These are phyloP conservation scores for Coffea canephora DNA, from an alignment of 257 asterid genomes.

Conservation along the genomic window DNA sequence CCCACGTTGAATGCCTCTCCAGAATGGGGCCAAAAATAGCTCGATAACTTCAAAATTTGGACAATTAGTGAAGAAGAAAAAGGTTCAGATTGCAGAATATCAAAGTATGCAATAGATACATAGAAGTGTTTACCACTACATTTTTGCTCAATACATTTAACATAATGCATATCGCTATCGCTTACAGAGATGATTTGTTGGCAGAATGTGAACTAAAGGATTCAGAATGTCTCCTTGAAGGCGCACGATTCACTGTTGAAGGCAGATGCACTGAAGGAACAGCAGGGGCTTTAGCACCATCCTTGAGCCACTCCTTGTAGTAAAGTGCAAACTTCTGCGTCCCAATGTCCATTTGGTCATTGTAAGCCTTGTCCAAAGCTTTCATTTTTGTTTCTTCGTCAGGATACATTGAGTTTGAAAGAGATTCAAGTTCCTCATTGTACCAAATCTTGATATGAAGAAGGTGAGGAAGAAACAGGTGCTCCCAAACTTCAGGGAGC, in stretches of 20 bases:
- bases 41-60: slow-evolving; percentile 38
- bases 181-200: slow-evolving; percentile 63
- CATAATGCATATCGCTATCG: not conserved
- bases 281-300: slow-evolving; percentile 63
- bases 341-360: slow-evolving; percentile 60
- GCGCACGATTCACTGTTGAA: slow-evolving; percentile 27
- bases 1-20: slow-evolving; percentile 42
- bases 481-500: slow-evolving; percentile 79
- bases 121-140: not conserved
- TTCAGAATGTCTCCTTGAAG: slow-evolving; percentile 52
- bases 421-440: slow-evolving; percentile 46
- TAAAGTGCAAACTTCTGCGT: slow-evolving; percentile 60
- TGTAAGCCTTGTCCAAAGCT: slow-evolving; percentile 45
- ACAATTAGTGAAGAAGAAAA: not conserved
- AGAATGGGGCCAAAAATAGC: slow-evolving; percentile 55
- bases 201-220: slow-evolving; percentile 41
- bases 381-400: slow-evolving; percentile 40
- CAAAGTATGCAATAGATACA: not conserved
- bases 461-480: slow-evolving; percentile 78
- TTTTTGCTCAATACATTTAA: not conserved
- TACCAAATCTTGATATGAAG: slow-evolving; percentile 87
- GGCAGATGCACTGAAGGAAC: slow-evolving; percentile 70
- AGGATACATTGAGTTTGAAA: slow-evolving; percentile 26
- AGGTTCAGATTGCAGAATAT: not conserved
- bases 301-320: slow-evolving; percentile 74